Evolutionary conservation across 2,329 filamentous ascomycete genomes (phyloP), one percentile per base, ranked within the genome.

Genomic region (Beauveria sp.): DNA sequence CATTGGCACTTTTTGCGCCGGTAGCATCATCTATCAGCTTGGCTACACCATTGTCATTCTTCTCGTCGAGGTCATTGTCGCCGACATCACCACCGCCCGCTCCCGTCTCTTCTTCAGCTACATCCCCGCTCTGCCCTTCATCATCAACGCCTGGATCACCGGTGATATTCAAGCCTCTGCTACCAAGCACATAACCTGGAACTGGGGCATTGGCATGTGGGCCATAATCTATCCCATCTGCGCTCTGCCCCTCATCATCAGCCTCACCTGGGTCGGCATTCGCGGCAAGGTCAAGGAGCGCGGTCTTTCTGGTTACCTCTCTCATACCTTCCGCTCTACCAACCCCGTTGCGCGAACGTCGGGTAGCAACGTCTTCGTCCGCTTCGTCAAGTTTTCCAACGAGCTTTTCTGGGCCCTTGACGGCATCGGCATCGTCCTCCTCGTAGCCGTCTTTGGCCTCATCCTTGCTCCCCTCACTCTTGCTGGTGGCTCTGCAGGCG

Each of bases 161-260:
- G 85, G 85, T 28, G 76, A 86, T 65, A 72, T 88, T 48, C 76
- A 81, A 3, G 62, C 67, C 3, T 73, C 79, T 0, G 81, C 86
- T 2, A 70, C 86, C 1, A 66, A 61, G 0, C 66, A 63, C 16
- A 82, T 80, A 0, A 77, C 72, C 8, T 88, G 85, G 85, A 72
- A 77, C 62, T 87, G 84, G 84, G 85, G 84, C 37, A 78, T 85
- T 37, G 84, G 83, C 66, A 87, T 87, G 84, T 88, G 81, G 76
- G 77, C 75, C 63, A 83, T 87, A 69, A 85, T 87, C 63, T 87
- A 84, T 69, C 79, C 84, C 3, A 77, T 82, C 24, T 83, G 80
- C 68, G 73, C 81, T 3, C 64, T 86, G 10, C 84, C 85, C 2
- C 76, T 87, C 53, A 74, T 87, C 66, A 64, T 77, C 44, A 79